These are phyloP conservation scores for Mortierella sp. DNA, from an alignment of 371 early-diverging fungal species.

Conservation along the genomic window DNA sequence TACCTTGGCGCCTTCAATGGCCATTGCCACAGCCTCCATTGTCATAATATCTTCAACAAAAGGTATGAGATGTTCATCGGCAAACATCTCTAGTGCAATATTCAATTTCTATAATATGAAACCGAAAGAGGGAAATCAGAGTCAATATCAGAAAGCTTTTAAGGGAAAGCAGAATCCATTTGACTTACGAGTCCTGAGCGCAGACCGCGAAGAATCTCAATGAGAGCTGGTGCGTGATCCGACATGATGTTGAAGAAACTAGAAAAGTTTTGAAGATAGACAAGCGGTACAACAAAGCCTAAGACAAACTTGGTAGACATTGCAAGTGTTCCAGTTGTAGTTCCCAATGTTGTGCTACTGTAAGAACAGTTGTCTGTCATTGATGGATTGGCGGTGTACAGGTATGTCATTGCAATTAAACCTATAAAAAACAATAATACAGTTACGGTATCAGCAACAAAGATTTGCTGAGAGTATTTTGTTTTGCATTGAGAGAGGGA, in stretches of 20 bases:
- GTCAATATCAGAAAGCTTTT: neutral
- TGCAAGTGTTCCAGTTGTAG: conserved; percentile 44
- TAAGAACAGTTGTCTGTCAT: conserved; percentile 38
- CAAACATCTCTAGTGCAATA: conserved; percentile 63
- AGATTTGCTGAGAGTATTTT: neutral
- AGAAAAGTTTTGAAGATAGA: conserved; percentile 67
- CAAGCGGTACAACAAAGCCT: conserved; percentile 66
- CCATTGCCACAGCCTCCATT: conserved; percentile 69
- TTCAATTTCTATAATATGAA: conserved; percentile 57
- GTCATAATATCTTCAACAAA: conserved; percentile 72
- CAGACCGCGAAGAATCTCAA: conserved; percentile 60
- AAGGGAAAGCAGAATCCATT: neutral
- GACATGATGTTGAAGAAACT: conserved; percentile 64
- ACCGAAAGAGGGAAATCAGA: neutral
- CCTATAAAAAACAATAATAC: conserved; percentile 24
- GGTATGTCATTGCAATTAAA: conserved; percentile 51
- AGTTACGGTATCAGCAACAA: no score
- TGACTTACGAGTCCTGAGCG: conserved; percentile 39
- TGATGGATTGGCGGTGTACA: conserved; percentile 49
- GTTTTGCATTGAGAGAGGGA: neutral
- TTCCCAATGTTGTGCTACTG: conserved; percentile 44
- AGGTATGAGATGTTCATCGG: conserved; percentile 60
- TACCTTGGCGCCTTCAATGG: conserved; percentile 68
- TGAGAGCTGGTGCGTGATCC: conserved; percentile 64
- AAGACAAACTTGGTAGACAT: conserved; percentile 61